Conservation (phyloP, 192 early-diverging fungal genomes). For the Coemansia pectinata region DNA sequence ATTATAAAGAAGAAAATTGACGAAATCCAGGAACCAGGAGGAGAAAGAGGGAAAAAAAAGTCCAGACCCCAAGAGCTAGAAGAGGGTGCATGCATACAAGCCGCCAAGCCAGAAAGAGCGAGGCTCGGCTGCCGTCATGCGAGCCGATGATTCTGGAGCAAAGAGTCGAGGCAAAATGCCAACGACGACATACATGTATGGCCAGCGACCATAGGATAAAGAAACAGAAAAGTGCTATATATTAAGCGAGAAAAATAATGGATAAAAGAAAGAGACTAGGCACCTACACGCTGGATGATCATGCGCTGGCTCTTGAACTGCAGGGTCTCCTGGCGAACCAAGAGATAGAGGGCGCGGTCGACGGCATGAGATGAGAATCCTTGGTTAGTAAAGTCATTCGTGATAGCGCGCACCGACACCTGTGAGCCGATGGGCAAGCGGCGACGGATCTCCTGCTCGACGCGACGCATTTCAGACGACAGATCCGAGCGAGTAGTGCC, state of each 20-base stretch:
- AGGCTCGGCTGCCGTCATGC: neutral
- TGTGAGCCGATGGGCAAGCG: conserved; percentile 89
- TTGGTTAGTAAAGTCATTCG: conserved; percentile 60
- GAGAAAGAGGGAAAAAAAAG: neutral
- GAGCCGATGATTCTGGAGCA: neutral
- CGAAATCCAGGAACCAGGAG: neutral
- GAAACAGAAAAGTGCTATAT: neutral
- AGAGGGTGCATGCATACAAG: neutral
- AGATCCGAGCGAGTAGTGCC: conserved; percentile 79
- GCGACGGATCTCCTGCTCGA: conserved; percentile 81
- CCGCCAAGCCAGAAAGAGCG: conserved; percentile 4
- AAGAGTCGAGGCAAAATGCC: neutral
- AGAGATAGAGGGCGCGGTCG: conserved; percentile 72
- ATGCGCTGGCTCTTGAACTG: conserved; percentile 79
- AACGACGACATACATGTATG: neutral
- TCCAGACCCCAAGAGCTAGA: neutral
- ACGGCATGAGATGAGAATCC: conserved; percentile 61
- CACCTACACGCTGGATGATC: conserved; percentile 56
- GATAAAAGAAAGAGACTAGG: conserved; percentile 18
- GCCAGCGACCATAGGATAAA: neutral
- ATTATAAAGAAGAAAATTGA: neutral
- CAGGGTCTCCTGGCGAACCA: conserved; percentile 78
- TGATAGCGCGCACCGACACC: conserved; percentile 62
- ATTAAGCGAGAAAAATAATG: neutral
- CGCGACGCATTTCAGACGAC: conserved; percentile 70